Evolutionary conservation across 177 flowering plant genomes (phyloP).

Genomic region (Tripterygium wilfordii): DNA sequence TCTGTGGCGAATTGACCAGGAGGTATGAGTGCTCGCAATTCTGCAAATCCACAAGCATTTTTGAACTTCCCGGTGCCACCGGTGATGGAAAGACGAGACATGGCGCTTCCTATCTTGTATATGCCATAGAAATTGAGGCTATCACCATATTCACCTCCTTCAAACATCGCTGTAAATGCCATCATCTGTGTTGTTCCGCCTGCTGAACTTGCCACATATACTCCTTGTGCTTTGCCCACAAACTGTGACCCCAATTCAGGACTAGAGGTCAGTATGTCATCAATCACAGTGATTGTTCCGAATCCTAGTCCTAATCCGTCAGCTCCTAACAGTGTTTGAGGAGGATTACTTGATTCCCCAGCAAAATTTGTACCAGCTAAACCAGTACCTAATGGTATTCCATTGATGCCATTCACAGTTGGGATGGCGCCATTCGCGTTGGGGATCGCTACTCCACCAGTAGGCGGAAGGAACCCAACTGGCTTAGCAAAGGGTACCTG

Average conservation of each 20-base stretch:
- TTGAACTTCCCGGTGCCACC: slow-evolving; percentile 83
- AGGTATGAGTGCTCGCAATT: slow-evolving; percentile 55
- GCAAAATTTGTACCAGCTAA: neutral
- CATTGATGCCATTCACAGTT: neutral
- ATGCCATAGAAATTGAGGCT: slow-evolving; percentile 74
- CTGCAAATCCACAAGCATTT: slow-evolving; percentile 72
- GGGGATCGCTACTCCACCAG: slow-evolving; percentile 54
- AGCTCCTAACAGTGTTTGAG: slow-evolving; percentile 30
- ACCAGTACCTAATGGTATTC: neutral
- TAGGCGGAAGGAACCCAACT: slow-evolving; percentile 52
- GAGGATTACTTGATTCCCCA: neutral
- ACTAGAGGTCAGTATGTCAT: slow-evolving; percentile 30
- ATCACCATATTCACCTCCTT: slow-evolving; percentile 80
- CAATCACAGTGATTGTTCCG: slow-evolving; percentile 48
- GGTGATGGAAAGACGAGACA: slow-evolving; percentile 58
- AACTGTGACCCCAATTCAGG: slow-evolving; percentile 39
- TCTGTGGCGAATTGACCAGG: slow-evolving; percentile 53
- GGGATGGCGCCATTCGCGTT: slow-evolving; percentile 26
- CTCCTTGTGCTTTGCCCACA: slow-evolving; percentile 72
- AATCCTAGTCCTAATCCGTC: slow-evolving; percentile 32
- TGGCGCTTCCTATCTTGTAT: slow-evolving; percentile 46
- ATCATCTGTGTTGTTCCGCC: slow-evolving; percentile 76
- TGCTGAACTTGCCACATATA: slow-evolving; percentile 77
- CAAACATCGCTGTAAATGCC: slow-evolving; percentile 79
- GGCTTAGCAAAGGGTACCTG: slow-evolving; percentile 85